Base-by-base conservation (phyloP, 108 stramenopile genomes). In the Stephanodiscus triporus region DNA sequence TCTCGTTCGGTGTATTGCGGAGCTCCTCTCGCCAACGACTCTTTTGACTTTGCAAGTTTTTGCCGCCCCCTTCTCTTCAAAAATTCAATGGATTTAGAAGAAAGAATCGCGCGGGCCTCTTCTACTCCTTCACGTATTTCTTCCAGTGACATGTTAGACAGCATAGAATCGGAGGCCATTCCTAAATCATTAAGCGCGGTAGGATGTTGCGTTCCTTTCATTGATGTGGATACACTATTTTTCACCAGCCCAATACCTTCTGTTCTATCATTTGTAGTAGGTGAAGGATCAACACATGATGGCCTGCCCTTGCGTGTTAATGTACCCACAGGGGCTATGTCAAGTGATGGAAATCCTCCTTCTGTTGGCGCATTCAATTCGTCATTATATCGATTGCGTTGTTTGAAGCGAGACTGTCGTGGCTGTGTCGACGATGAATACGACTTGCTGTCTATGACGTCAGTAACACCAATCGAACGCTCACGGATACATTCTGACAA, bases 31-130 rank as follows among this genome's bases (percentile, higher is more conserved):
- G 47, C 55, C 75, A 51, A 24, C 48, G 20, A 64, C 30, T 16
- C 67, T 75, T 58, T 56, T 76, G 50, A 32, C 10, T 40, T 42
- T 16, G 40, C 60, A 63, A 19, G 42, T 65, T 77, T 75, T 38
- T 78, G 26, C 61, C 56, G 50, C 22, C 81, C 64, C 70, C 93
- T 76, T 14, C 67, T 57, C 67, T 80, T 78, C 38, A 95, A 56
- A 81, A 92, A 95, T 11, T 70, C 79, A 42, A 91, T 85, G 10
- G 79, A 76, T 13, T 87, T 81, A n/a, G 89, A 84, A 17, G 91
- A 90, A 11, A 95, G 67, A 9, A 88, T 84, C 10, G 80, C 73
- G 24, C 78, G 43, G 0, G 89, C 67, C 71, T 94, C 89, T 37
- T 79, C 76, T 61, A 86, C 68, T 42, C 70, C 64, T 63, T 86